These are phyloP conservation scores for Wolfiporia cocos DNA, from an alignment of 1,284 basidiomycete species.

Conservation along the genomic window DNA sequence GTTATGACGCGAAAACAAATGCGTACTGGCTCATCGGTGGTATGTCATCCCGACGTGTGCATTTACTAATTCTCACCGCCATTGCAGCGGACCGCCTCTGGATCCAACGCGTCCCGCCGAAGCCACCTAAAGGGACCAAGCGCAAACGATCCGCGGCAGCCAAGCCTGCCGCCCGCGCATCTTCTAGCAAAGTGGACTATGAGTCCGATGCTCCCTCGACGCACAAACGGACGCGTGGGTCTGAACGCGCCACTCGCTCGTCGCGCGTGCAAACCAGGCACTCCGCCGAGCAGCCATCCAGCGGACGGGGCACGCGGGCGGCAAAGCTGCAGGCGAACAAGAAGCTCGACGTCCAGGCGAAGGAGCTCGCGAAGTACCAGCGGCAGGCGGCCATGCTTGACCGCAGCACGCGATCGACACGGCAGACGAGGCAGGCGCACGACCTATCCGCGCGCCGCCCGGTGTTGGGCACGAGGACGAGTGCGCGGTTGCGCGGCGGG, in stretches of 20 bases:
- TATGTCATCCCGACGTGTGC: conserved; percentile 25
- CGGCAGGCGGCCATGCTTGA: conserved; percentile 44
- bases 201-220: conserved; percentile 20
- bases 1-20: conserved; percentile 77
- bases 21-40: conserved; percentile 88
- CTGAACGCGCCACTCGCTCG: conserved; percentile 7
- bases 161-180: conserved; percentile 11
- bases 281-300: conserved; percentile 17
- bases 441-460: no score
- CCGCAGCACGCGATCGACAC: no score
- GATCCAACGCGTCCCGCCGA: conserved; percentile 72
- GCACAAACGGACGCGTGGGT: conserved; percentile 22
- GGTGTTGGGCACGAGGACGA: conserved; percentile 53
- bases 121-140: conserved; percentile 43
- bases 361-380: conserved; percentile 56
- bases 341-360: conserved; percentile 62
- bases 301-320: conserved; percentile 39
- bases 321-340: conserved; percentile 68
- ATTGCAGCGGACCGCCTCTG: conserved; percentile 71
- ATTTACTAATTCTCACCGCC: conserved; percentile 3
- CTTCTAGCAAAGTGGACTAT: conserved; percentile 15
- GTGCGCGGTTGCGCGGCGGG: conserved; percentile 55
- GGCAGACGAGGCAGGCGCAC: conserved; percentile 1
- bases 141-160: conserved; percentile 39
- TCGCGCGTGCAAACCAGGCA: conserved; percentile 22